Evolutionary conservation across 306 rosid genomes (phyloP), one percentile per base, ranked within the genome.

Genomic region (Ammopiptanthus mongolicus): DNA sequence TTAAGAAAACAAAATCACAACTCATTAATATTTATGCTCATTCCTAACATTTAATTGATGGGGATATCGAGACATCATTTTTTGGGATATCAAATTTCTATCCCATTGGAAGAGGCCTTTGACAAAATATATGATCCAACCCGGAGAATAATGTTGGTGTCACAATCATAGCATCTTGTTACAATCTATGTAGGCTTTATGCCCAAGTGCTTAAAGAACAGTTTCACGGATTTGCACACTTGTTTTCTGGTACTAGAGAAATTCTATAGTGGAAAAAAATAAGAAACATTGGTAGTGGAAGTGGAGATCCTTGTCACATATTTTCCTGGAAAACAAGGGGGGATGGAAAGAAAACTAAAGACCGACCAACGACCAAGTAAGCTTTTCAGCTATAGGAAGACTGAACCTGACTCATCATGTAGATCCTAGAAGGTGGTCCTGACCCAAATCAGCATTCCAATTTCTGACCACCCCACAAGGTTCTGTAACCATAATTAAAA

Each of bases 91-190:
- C n/a, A n/a, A n/a, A n/a, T n/a, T n/a, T n/a, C n/a, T n/a, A n/a
- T n/a, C n/a, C n/a, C n/a, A n/a, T n/a, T n/a, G n/a, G n/a, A n/a
- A n/a, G n/a, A n/a, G n/a, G n/a, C 66, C 37, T 48, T 77, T 71
- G 79, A 77, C 65, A 52, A 70, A 72, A 57, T 19, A 51, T 57
- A 31, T 64, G 15, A 60, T 42, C 64, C 73, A 55, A 42, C 19
- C 52, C 23, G 0, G 19, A 17, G 15, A 59, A 73, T 60, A 75
- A 69, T 44, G 71, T 48, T 74, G 64, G 52, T 55, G 84, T 82
- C 89, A 51, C 29, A 14, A 62, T 88, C 87, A 72, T 67, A 33
- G 12, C 59, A 65, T 81, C 62, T 37, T 46, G 19, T 7, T 31
- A 23, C 13, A 18, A 19, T 48, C 17, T 6, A 19, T 2, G 0